A percentile compares a stretch with the other conserved stretches of the same genome.
phyloP scores from a whole-genome alignment of 108 stramenopile genomes.

The Nitzschia sp. region DNA sequence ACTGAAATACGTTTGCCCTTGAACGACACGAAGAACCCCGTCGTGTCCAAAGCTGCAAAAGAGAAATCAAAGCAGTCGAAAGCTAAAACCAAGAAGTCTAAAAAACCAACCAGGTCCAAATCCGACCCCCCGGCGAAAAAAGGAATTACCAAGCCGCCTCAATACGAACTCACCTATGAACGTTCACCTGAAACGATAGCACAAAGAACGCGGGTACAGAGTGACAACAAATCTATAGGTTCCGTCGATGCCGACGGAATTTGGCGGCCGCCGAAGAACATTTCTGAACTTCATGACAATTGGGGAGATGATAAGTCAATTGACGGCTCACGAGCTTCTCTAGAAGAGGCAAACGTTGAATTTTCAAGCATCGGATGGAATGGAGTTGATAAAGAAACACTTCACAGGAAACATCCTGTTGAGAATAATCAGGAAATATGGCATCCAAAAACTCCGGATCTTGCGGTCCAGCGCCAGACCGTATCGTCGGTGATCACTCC shows the following conservation, averaged over 20 bases:
- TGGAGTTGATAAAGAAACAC: too few relatives aligned
- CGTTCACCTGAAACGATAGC: neutral
- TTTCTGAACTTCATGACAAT: neutral
- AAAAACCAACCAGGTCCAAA: neutral
- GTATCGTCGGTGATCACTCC: too few relatives aligned
- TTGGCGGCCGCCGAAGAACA: conserved; percentile 8
- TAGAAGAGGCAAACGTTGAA: too few relatives aligned
- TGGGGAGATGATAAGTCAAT: too few relatives aligned
- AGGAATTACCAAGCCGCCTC: neutral
- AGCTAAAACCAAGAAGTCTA: neutral
- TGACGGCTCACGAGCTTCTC: too few relatives aligned
- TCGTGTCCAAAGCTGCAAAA: neutral
- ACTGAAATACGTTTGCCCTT: neutral
- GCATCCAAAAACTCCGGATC: neutral
- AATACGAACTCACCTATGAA: neutral
- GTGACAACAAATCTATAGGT: neutral
- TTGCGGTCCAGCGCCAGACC: too few relatives aligned
- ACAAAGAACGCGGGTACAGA: neutral
- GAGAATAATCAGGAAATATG: neutral
- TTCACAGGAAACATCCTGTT: too few relatives aligned
- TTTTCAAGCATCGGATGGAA: too few relatives aligned
- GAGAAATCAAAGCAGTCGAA: neutral
- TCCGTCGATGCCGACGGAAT: conserved; percentile 6
- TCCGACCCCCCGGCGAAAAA: neutral
- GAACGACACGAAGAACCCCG: neutral